These are phyloP conservation scores for Bassia scoparia DNA, from an alignment of 148 eudicot species.

Conservation along the genomic window DNA sequence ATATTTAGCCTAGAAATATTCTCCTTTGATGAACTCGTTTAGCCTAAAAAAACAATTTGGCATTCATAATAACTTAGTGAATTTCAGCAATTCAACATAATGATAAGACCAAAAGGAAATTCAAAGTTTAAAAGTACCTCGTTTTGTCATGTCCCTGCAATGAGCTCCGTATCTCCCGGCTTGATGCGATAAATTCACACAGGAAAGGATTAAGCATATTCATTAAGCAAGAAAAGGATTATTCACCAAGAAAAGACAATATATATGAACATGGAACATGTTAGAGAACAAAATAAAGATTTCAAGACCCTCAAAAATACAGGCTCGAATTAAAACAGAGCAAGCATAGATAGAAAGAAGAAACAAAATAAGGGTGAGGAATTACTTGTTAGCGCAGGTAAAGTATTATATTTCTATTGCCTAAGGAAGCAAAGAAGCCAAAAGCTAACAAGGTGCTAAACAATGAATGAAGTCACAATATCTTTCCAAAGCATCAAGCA, in stretches of 20 bases:
- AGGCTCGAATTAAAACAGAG: neutral
- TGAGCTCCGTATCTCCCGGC: constrained; percentile 63
- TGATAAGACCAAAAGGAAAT: neutral
- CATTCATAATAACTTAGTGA: neutral
- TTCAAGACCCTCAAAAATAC: neutral
- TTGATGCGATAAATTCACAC: neutral
- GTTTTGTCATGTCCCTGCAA: constrained; percentile 77
- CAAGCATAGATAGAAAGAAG: neutral
- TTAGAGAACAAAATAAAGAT: neutral
- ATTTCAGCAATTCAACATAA: too few relatives aligned
- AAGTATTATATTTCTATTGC: constrained; percentile 12
- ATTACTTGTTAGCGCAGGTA: neutral
- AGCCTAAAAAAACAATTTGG: constrained; percentile 16
- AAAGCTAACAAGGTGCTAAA: neutral
- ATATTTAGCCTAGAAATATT: constrained; percentile 46
- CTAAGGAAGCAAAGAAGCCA: constrained; percentile 24
- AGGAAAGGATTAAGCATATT: constrained; percentile 3
- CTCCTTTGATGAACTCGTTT: constrained; percentile 75
- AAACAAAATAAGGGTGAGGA: constrained; percentile 14
- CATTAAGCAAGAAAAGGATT: neutral
- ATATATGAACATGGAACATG: neutral
- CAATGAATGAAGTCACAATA: neutral
- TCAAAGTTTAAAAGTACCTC: constrained; percentile 40
- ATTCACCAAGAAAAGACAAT: neutral
- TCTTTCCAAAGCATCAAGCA: constrained; percentile 35